phyloP scores from a whole-genome alignment of 1,284 basidiomycete species.

The Fomitopsis betulina region DNA sequence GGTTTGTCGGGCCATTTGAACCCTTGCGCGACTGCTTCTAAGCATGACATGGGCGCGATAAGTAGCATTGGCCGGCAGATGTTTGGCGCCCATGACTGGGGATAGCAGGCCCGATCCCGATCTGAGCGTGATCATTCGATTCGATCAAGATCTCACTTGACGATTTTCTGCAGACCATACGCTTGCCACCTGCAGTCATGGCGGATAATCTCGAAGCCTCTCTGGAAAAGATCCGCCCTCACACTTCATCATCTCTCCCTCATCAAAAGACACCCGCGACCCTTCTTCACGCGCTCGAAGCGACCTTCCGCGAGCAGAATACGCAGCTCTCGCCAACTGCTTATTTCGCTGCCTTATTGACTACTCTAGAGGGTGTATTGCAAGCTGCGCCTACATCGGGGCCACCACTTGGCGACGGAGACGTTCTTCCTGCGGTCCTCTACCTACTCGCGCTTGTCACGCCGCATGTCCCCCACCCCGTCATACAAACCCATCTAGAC shows the following conservation, averaged over 20 bases:
- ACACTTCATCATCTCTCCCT: conserved; percentile 74
- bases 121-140: neutral
- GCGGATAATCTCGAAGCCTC: conserved; percentile 43
- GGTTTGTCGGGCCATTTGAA: neutral
- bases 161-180: neutral
- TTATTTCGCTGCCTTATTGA: conserved; percentile 85
- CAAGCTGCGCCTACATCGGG: conserved; percentile 49
- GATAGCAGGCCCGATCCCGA: neutral
- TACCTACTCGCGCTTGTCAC: conserved; percentile 83
- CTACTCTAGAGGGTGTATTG: conserved; percentile 72
- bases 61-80: neutral
- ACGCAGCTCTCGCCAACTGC: conserved; percentile 73
- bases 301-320: conserved; percentile 78
- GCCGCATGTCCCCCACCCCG: conserved; percentile 74
- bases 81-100: neutral
- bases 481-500: conserved; percentile 64
- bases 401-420: conserved; percentile 65
- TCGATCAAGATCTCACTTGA: neutral
- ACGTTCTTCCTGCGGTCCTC: conserved; percentile 81
- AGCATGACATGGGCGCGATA: no score
- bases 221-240: conserved; percentile 85
- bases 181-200: conserved; percentile 16
- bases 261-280: conserved; percentile 92
- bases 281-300: conserved; percentile 86
- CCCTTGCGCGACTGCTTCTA: neutral